Conservation (phyloP, 2,329 filamentous ascomycete species). For the Venturia effusa region DNA sequence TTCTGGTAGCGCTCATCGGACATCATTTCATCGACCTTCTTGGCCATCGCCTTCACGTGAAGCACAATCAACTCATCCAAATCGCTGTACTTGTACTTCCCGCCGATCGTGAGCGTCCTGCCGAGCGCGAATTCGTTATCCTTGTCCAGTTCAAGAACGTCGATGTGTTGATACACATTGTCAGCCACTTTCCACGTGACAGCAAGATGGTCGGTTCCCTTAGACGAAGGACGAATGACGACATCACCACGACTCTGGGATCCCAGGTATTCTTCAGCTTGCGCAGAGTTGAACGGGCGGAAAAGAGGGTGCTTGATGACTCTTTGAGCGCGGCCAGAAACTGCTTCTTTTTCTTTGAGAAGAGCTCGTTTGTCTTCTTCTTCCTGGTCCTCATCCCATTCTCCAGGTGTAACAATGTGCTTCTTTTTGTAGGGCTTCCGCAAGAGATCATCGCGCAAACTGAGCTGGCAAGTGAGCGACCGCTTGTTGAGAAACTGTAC, state of each 20-base stretch:
- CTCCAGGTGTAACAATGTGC: slow-evolving; percentile 60
- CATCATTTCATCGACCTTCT: slow-evolving; percentile 95
- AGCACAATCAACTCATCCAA: slow-evolving; percentile 94
- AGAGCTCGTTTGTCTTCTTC: slow-evolving; percentile 65
- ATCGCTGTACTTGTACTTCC: slow-evolving; percentile 88
- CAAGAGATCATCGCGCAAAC: slow-evolving; percentile 71
- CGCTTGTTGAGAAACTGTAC: slow-evolving; percentile 66
- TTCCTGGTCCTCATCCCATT: slow-evolving; percentile 83
- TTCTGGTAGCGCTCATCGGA: slow-evolving; percentile 88
- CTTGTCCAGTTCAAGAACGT: slow-evolving; percentile 93
- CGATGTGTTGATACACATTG: slow-evolving; percentile 93
- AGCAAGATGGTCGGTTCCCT: slow-evolving; percentile 87
- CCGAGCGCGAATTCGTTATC: slow-evolving; percentile 94
- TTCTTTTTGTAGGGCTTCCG: slow-evolving; percentile 56
- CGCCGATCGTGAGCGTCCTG: slow-evolving; percentile 70
- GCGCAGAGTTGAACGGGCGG: slow-evolving; percentile 79
- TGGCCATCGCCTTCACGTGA: slow-evolving; percentile 94
- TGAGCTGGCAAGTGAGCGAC: slow-evolving; percentile 71
- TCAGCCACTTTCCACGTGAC: slow-evolving; percentile 98
- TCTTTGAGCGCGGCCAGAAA: slow-evolving; percentile 74
- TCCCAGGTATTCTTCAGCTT: slow-evolving; percentile 88
- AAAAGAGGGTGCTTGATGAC: slow-evolving; percentile 98
- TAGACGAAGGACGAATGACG: slow-evolving; percentile 89
- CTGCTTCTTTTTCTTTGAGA: slow-evolving; percentile 74
- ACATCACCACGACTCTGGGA: slow-evolving; percentile 79